Evolutionary conservation across 768 basidiomycete species (phyloP).

Genomic region (Erythrobasidium yunnanense): DNA sequence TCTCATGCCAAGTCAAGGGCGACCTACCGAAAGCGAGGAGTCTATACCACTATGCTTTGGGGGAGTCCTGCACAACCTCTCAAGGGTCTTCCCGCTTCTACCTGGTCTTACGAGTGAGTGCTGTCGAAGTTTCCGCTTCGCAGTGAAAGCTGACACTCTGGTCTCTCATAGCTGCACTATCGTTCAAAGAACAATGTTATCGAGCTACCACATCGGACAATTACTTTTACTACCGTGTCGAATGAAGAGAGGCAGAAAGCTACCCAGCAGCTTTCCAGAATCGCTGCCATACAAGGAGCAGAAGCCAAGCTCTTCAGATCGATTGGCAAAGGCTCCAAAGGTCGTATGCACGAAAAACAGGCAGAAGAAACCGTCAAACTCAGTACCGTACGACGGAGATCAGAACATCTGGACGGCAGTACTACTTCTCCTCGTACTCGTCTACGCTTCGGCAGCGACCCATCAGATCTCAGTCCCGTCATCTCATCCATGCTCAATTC

Average conservation of each 20-base stretch:
- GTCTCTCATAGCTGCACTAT: not conserved
- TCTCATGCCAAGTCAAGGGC: not conserved
- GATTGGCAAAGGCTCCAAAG: not conserved
- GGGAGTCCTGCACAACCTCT: conserved; percentile 61
- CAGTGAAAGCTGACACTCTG: not conserved
- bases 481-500: not conserved
- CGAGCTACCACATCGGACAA: not conserved
- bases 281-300: conserved; percentile 13
- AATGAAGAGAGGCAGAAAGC: conserved; percentile 20
- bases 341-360: too few relatives aligned
- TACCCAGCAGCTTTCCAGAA: not conserved
- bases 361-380: not conserved
- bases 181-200: not conserved
- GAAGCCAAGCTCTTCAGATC: not conserved
- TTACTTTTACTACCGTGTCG: conserved; percentile 7
- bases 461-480: not conserved
- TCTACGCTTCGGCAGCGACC: not conserved
- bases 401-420: not conserved
- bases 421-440: not conserved
- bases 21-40: conserved; percentile 20
- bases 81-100: conserved; percentile 60
- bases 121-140: not conserved
- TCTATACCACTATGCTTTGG: conserved; percentile 63
- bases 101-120: conserved; percentile 55
- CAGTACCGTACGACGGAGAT: conserved; percentile 3